phyloP scores from a whole-genome alignment of 2,329 filamentous ascomycete species.

The Fusarium udum region DNA sequence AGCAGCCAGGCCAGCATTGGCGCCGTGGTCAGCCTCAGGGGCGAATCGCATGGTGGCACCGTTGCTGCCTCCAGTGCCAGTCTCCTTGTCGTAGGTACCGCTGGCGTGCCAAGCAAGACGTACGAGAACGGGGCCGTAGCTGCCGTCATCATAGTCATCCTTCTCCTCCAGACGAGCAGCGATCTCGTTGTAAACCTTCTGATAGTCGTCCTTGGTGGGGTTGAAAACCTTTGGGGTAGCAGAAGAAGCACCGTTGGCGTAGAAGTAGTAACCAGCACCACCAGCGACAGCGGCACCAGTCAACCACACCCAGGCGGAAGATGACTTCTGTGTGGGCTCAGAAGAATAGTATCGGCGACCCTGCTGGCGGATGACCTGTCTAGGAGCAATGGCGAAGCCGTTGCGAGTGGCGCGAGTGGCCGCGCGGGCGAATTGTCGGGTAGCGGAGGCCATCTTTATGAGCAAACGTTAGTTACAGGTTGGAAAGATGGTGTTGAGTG shows the following conservation, averaged over 20 bases:
- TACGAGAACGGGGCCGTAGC: constrained; percentile 90
- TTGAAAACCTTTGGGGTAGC: constrained; percentile 69
- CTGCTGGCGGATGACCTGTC: constrained; percentile 77
- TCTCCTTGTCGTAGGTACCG: constrained; percentile 90
- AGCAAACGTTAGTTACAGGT: constrained; percentile 13
- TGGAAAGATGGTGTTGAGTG: background rate
- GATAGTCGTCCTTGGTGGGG: constrained; percentile 87
- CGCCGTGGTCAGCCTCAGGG: constrained; percentile 88
- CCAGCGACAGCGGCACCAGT: constrained; percentile 67
- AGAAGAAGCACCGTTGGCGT: constrained; percentile 64
- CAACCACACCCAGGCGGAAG: constrained; percentile 63
- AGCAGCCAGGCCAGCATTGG: constrained; percentile 87
- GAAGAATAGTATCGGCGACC: constrained; percentile 84
- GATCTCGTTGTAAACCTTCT: constrained; percentile 92
- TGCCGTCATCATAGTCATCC: constrained; percentile 95
- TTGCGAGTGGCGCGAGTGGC: constrained; percentile 67
- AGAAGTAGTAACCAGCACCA: constrained; percentile 74
- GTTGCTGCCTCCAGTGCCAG: constrained; percentile 91
- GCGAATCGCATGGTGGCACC: constrained; percentile 97
- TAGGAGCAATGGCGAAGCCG: constrained; percentile 67
- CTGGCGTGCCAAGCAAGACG: constrained; percentile 94
- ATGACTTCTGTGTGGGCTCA: constrained; percentile 65
- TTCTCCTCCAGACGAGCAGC: constrained; percentile 84
- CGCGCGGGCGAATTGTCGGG: constrained; percentile 65
- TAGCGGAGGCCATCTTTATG: constrained; percentile 53